Base-by-base conservation (phyloP, 2,329 filamentous ascomycete species). In the Colletotrichum lindemuthianum region DNA sequence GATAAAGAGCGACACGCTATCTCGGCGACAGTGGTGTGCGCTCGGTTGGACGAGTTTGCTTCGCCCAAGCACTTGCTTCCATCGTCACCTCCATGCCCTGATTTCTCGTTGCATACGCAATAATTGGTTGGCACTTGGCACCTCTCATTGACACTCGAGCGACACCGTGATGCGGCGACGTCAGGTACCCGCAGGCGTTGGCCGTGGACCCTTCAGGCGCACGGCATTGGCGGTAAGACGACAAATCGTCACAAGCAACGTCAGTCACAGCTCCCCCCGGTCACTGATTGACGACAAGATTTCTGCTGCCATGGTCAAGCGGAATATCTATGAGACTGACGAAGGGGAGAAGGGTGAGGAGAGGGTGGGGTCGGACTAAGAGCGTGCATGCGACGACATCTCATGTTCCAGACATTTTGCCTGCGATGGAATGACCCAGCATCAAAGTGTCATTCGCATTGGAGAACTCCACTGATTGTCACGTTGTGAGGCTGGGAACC, bases 351-450 rank as follows among this genome's bases (percentile, higher is more conserved):
- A 37, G 45, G 41, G 43, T 37, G 56, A 44, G 59, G 8, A n/a
- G 40, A 41, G 41, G 45, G 49, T 34, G 49, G 55, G 56, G 60
- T 15, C 44, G 11, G 32, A 15, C 54, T 47, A 47, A 40, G 48
- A 58, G 24, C 39, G 40, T 40, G 24, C 41, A 63, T 37, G 34
- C 37, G 39, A 45, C 41, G 8, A 39, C 51, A 24, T 24, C 24
- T 24, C 24, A 57, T 41, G 58, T 65, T 65, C 58, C 58, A 65
- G 58, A 65, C 51, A 59, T 61, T 49, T 65, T 65, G 58, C 47
- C 51, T 52, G 34, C 24, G 39, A 65, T 57, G 63, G 63, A 36
- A 36, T 58, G 24, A 33, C 7, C 47, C 40, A 52, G 33, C 43
- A 63, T 57, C 41, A 52, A 45, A 51, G 61, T 61, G 24, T 55